These are phyloP conservation scores for Paramecium sonneborni DNA, from an alignment of 73 alveolate genomes.

Conservation along the genomic window DNA sequence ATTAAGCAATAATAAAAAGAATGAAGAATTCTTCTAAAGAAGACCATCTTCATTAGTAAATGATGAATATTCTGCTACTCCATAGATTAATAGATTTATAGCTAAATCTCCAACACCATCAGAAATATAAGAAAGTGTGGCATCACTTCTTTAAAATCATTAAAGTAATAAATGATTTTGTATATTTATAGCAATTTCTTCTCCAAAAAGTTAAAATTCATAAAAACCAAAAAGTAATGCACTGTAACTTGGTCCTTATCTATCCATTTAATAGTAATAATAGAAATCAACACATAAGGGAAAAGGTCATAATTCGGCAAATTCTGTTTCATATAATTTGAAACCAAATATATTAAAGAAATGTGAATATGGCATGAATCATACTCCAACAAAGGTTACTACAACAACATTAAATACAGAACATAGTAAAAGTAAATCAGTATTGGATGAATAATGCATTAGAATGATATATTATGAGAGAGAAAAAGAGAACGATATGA, in stretches of 20 bases:
- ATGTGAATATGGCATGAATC: background rate
- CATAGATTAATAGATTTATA: background rate
- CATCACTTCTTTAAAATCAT: background rate
- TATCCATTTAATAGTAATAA: background rate
- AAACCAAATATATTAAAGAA: background rate
- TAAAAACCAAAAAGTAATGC: background rate
- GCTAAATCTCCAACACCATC: conserved; percentile 12
- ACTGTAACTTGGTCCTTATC: conserved; percentile 22
- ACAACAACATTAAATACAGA: conserved; percentile 36
- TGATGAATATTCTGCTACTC: background rate
- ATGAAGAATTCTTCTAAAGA: background rate
- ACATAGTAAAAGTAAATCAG: conserved; percentile 55
- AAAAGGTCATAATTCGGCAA: conserved; percentile 44
- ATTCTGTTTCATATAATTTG: conserved; percentile 9
- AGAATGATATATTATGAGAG: background rate
- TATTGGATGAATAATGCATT: background rate
- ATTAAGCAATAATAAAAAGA: background rate
- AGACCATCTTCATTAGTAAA: background rate
- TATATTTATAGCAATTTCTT: background rate
- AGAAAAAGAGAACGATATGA: conserved; percentile 44
- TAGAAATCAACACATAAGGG: background rate
- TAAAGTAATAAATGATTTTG: background rate
- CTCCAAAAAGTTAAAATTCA: background rate
- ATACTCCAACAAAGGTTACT: conserved; percentile 21
- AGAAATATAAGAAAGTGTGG: conserved; percentile 17